Evolutionary conservation across 2,329 filamentous ascomycete species (phyloP).

Genomic region (Beauveria caledonica): DNA sequence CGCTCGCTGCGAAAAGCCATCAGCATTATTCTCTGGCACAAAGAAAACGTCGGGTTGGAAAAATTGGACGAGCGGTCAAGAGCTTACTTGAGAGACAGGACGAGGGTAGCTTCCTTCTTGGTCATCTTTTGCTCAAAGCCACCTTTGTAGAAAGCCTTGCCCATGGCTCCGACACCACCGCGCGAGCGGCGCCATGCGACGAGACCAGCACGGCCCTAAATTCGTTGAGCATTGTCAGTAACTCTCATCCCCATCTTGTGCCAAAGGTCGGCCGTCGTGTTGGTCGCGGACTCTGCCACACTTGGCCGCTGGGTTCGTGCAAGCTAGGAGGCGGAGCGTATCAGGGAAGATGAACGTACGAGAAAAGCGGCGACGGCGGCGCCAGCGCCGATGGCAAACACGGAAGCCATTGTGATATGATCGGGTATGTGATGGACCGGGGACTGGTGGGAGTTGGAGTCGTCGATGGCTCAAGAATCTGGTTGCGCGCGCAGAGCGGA

Average conservation of each 20-base stretch:
- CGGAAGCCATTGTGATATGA: conserved; percentile 29
- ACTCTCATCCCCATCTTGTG: neutral
- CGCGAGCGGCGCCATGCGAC: conserved; percentile 80
- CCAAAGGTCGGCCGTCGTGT: too few relatives aligned
- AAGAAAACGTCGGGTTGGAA: neutral
- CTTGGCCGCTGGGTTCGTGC: neutral
- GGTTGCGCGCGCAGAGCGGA: neutral
- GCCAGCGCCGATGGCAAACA: conserved; percentile 39
- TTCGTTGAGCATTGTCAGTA: conserved; percentile 12
- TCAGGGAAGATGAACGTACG: conserved; percentile 24
- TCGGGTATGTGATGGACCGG: neutral
- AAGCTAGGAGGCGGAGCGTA: neutral
- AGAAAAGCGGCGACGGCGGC: conserved; percentile 45
- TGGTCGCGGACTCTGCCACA: too few relatives aligned
- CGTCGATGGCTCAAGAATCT: neutral
- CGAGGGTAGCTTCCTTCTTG: conserved; percentile 80
- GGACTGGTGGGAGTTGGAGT: neutral
- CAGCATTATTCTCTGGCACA: neutral
- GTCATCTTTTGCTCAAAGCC: conserved; percentile 98
- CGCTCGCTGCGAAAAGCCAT: conserved; percentile 57
- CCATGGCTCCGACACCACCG: conserved; percentile 68
- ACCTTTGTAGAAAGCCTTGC: conserved; percentile 94
- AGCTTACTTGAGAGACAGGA: conserved; percentile 76
- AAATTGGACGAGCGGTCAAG: neutral
- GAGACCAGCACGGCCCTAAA: conserved; percentile 80